A percentile compares a stretch with the other conserved stretches of the same genome.
Conservation (phyloP, 1,284 basidiomycete species). For the Ganoderma multipileum region DNA sequence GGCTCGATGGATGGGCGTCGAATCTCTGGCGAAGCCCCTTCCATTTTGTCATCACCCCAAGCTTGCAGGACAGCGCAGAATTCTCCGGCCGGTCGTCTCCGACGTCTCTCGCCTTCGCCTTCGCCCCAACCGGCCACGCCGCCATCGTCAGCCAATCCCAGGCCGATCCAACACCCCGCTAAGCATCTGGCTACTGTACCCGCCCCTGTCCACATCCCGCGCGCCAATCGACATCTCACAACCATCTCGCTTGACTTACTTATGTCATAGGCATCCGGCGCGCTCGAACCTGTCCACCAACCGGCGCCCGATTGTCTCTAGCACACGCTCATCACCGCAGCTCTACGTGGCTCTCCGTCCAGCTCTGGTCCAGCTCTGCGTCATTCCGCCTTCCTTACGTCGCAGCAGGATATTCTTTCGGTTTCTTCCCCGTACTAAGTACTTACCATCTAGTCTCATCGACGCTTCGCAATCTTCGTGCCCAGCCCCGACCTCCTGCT, state of each 20-base stretch:
- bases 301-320: neutral
- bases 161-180: neutral
- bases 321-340: neutral
- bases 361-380: neutral
- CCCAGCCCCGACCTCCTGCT: neutral
- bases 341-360: neutral
- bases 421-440: neutral
- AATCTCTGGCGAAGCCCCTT: neutral
- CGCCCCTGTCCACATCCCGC: neutral
- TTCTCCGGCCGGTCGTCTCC: neutral
- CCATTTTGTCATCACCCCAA: neutral
- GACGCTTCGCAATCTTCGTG: neutral
- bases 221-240: neutral
- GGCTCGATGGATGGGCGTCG: neutral
- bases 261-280: neutral
- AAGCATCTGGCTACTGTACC: too few species aligned
- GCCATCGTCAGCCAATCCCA: neutral
- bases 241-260: neutral
- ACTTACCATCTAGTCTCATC: neutral
- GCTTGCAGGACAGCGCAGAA: neutral
- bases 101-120: neutral
- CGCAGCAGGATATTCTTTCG: neutral
- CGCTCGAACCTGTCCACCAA: neutral
- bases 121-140: neutral
- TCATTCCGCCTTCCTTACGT: neutral